Conservation (phyloP, 2,329 filamentous ascomycete species). For the Blastomyces parvus region DNA sequence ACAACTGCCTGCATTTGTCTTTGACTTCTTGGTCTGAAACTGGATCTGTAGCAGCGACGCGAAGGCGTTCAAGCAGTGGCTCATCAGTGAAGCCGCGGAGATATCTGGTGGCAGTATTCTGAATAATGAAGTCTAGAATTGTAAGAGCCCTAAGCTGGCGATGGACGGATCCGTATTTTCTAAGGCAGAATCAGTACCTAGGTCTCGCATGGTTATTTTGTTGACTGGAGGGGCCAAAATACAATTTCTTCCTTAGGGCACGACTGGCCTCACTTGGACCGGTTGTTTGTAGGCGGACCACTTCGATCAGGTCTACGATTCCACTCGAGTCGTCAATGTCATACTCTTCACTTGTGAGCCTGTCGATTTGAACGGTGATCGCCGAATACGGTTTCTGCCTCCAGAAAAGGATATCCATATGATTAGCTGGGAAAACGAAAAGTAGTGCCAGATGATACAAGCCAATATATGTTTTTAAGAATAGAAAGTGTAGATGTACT, state of each 20-base stretch:
- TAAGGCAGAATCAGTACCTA: slow-evolving; percentile 24
- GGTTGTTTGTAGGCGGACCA: slow-evolving; percentile 77
- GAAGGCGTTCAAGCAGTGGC: slow-evolving; percentile 78
- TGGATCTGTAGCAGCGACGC: slow-evolving; percentile 75
- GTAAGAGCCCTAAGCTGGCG: slow-evolving; percentile 81
- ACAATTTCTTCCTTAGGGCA: slow-evolving; percentile 91
- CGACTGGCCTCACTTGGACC: slow-evolving; percentile 84
- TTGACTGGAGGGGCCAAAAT: slow-evolving; percentile 25
- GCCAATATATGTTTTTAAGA: not conserved
- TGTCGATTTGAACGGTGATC: slow-evolving; percentile 85
- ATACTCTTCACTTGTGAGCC: slow-evolving; percentile 77
- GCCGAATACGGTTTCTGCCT: slow-evolving; percentile 80
- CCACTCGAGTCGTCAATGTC: slow-evolving; percentile 86
- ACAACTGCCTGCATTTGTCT: slow-evolving; percentile 78
- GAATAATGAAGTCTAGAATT: slow-evolving; percentile 84
- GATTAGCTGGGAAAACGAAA: slow-evolving; percentile 5
- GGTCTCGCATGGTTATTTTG: not conserved
- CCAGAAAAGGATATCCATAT: slow-evolving; percentile 4
- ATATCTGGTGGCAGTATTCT: slow-evolving; percentile 83
- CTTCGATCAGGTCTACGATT: slow-evolving; percentile 88
- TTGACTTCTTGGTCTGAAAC: slow-evolving; percentile 78
- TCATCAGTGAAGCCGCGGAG: slow-evolving; percentile 84
- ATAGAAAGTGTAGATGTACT: not conserved
- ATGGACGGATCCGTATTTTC: slow-evolving; percentile 91
- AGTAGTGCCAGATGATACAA: not conserved